Conservation (phyloP, 2,329 filamentous ascomycete species). For the Ophiostoma ulmi region DNA sequence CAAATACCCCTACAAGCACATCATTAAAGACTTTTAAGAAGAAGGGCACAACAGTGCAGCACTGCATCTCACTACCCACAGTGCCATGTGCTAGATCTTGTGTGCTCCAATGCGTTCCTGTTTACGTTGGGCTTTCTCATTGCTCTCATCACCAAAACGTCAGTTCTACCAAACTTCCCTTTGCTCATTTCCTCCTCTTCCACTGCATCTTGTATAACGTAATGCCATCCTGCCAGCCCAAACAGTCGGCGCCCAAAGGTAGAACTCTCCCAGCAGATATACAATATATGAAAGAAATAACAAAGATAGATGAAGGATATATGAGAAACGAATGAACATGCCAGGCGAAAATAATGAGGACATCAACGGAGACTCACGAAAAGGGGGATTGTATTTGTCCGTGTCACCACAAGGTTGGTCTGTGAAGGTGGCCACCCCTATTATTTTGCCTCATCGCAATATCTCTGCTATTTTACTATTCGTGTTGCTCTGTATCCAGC, state of each 20-base stretch:
- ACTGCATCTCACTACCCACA: no score
- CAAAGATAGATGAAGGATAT: neutral
- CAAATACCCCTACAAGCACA: no score
- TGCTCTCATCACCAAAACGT: no score
- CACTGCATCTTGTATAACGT: conserved; percentile 7
- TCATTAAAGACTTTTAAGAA: no score
- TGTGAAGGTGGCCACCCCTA: neutral
- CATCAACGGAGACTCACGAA: no score
- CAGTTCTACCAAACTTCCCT: no score
- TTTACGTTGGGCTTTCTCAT: no score
- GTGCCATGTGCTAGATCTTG: no score
- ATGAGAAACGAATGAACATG: no score
- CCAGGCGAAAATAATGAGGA: no score
- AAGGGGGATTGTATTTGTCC: neutral
- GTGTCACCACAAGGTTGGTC: neutral
- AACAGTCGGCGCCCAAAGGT: neutral
- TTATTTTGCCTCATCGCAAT: neutral
- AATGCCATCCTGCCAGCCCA: neutral
- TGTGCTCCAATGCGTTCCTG: no score
- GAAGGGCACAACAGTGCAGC: no score
- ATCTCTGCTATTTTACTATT: neutral
- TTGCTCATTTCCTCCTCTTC: neutral
- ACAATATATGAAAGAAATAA: neutral
- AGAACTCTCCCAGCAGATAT: neutral
- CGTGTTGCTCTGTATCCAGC: neutral